phyloP scores from a whole-genome alignment of 345 rosid genomes.

The Brassica incana region DNA sequence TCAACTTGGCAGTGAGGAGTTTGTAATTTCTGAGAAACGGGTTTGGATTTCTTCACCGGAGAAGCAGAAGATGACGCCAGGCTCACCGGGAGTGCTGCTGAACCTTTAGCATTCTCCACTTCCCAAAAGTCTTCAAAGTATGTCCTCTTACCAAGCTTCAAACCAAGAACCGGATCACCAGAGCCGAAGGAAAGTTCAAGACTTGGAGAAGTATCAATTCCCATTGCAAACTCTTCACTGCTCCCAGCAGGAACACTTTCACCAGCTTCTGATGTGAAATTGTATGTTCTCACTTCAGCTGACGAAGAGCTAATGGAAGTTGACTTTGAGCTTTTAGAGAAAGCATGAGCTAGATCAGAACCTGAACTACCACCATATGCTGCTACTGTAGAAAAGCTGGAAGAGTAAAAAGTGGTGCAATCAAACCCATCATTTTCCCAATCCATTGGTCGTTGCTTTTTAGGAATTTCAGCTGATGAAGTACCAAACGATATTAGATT shows the following conservation, averaged over 20 bases:
- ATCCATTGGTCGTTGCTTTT: constrained; percentile 51
- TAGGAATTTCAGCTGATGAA: constrained; percentile 53
- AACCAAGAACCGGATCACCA: constrained; percentile 12
- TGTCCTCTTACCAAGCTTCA: constrained; percentile 5
- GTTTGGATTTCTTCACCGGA: background rate
- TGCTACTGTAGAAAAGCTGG: constrained; percentile 48
- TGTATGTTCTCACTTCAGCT: constrained; percentile 5
- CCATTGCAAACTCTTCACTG: background rate
- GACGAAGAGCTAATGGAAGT: constrained; percentile 10
- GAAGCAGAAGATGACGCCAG: constrained; percentile 1
- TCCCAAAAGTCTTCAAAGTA: constrained; percentile 19
- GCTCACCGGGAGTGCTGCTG: background rate
- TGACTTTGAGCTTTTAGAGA: constrained; percentile 41
- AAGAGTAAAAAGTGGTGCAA: constrained; percentile 53
- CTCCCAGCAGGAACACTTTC: constrained; percentile 2
- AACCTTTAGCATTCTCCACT: constrained; percentile 4
- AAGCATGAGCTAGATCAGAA: constrained; percentile 64
- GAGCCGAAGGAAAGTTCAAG: constrained; percentile 10
- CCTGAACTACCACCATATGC: constrained; percentile 40
- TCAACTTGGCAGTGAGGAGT: constrained; percentile 15
- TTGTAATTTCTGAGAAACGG: background rate
- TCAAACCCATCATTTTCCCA: constrained; percentile 62
- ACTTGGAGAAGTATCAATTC: constrained; percentile 8
- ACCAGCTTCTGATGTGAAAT: constrained; percentile 7
- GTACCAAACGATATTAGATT: constrained; percentile 56